phyloP scores from a whole-genome alignment of 179 eudicot species.

The Silene noctiflora region DNA sequence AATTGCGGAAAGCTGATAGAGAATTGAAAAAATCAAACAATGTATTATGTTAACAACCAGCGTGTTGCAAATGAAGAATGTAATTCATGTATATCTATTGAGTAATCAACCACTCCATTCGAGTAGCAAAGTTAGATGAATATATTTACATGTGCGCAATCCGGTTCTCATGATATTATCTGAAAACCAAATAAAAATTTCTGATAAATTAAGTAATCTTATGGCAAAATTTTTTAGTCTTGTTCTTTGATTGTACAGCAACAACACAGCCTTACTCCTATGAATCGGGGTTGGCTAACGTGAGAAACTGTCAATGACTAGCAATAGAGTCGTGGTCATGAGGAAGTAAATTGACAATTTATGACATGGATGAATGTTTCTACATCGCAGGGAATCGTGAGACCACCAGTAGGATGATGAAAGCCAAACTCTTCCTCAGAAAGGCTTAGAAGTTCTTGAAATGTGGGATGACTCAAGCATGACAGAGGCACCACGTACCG shows the following conservation, averaged over 20 bases:
- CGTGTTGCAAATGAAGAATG: background rate
- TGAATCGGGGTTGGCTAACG: background rate
- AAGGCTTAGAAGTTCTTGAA: constrained; percentile 29
- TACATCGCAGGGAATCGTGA: constrained; percentile 35
- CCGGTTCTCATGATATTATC: constrained; percentile 18
- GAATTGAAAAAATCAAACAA: background rate
- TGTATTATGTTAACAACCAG: background rate
- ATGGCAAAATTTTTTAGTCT: constrained; percentile 17
- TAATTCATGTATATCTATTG: constrained; percentile 13
- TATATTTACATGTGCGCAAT: constrained; percentile 25
- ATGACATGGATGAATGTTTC: constrained; percentile 36
- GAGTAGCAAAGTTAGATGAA: constrained; percentile 10
- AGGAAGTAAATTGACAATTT: constrained; percentile 21
- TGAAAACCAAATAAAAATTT: constrained; percentile 28
- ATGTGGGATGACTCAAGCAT: constrained; percentile 37
- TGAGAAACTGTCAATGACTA: no score
- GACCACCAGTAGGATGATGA: constrained; percentile 36
- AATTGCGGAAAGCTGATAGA: background rate
- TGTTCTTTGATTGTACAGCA: background rate
- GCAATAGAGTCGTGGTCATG: background rate
- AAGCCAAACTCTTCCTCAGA: constrained; percentile 46
- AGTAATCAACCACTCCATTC: constrained; percentile 10
- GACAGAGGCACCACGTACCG: constrained; percentile 38
- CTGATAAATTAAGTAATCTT: background rate
- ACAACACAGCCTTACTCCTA: background rate